Conservation (phyloP, 768 basidiomycete genomes). For the Amanita muscaria region DNA sequence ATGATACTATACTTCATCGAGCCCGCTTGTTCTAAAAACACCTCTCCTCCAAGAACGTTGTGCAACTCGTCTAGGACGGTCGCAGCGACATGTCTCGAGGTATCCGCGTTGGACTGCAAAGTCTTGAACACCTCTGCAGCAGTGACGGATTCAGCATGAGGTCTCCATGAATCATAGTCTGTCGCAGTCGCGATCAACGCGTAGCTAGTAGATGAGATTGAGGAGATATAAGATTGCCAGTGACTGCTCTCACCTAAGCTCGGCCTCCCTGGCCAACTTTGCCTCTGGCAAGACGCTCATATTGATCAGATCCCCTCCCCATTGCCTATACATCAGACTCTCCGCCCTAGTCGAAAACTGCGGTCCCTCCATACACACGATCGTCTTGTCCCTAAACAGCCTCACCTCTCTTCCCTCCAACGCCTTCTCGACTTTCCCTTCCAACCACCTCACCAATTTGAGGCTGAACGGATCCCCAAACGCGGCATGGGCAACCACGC, state of each 20-base stretch:
- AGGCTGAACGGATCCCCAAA: slow-evolving; percentile 89
- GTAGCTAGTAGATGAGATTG: slow-evolving; percentile 47
- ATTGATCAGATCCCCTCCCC: slow-evolving; percentile 92
- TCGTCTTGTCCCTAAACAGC: slow-evolving; percentile 74
- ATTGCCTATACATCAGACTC: slow-evolving; percentile 85
- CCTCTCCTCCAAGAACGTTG: slow-evolving; percentile 29
- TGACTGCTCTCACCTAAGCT: slow-evolving; percentile 57
- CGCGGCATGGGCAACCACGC: slow-evolving; percentile 83
- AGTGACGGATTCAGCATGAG: slow-evolving; percentile 73
- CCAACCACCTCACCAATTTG: slow-evolving; percentile 57
- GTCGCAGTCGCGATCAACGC: slow-evolving; percentile 86
- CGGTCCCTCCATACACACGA: slow-evolving; percentile 96
- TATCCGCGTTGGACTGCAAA: slow-evolving; percentile 78
- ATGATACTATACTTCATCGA: slow-evolving; percentile 85
- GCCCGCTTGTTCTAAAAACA: slow-evolving; percentile 65
- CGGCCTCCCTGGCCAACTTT: slow-evolving; percentile 94
- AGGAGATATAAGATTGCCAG: background rate
- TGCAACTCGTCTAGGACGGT: slow-evolving; percentile 66
- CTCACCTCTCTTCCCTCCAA: slow-evolving; percentile 50
- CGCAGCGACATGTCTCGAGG: slow-evolving; percentile 68
- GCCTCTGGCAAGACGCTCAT: slow-evolving; percentile 97
- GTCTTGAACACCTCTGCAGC: slow-evolving; percentile 88
- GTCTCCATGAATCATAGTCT: slow-evolving; percentile 95
- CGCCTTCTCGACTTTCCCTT: slow-evolving; percentile 52
- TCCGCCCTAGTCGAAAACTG: slow-evolving; percentile 99